Evolutionary conservation across 371 early-diverging fungal genomes (phyloP).

Genomic region (Mucor racemosus): DNA sequence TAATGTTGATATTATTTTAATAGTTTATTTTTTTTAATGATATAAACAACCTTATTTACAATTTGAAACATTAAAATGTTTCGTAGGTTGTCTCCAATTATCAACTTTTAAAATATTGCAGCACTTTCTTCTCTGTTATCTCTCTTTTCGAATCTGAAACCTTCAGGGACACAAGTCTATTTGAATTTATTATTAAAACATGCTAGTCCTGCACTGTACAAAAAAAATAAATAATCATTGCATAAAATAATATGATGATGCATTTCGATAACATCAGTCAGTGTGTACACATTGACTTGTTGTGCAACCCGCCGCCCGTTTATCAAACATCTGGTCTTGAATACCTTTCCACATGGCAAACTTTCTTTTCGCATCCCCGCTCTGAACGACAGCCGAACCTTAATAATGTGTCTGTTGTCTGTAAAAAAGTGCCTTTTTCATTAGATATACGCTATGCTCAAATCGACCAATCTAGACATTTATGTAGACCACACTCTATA

Average conservation of each 20-base stretch:
- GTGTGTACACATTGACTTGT: not conserved
- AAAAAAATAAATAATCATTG: not conserved
- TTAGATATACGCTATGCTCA: not conserved
- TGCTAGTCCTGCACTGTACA: not conserved
- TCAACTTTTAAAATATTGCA: no score
- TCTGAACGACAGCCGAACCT: not conserved
- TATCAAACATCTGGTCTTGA: not conserved
- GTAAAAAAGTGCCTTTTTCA: not conserved
- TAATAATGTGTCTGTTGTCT: not conserved
- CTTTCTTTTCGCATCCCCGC: not conserved
- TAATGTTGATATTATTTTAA: no score
- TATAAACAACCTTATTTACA: no score
- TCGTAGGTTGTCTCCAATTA: no score
- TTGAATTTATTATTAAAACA: not conserved
- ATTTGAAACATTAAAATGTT: no score
- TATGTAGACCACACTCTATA: not conserved
- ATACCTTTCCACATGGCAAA: conserved; percentile 5
- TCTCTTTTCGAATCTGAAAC: not conserved
- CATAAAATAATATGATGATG: not conserved
- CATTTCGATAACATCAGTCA: not conserved
- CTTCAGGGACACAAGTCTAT: not conserved
- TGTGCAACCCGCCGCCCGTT: conserved; percentile 7
- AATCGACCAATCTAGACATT: not conserved
- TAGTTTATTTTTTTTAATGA: no score
- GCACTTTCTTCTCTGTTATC: no score